Conservation (phyloP, 2,329 filamentous ascomycete species). For the Pestalotiopsis sp. region DNA sequence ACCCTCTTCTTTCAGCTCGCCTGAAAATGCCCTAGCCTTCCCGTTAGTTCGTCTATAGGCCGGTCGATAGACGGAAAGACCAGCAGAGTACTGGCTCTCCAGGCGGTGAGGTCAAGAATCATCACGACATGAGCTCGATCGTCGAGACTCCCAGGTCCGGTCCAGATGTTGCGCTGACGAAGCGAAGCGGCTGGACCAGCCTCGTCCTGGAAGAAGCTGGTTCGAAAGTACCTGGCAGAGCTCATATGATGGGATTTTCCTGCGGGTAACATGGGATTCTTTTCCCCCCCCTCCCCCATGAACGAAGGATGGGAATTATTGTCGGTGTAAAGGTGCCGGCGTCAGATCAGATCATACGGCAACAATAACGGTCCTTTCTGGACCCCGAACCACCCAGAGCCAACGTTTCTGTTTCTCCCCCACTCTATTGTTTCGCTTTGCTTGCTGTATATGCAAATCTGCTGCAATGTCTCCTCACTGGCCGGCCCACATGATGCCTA, state of each 20-base stretch:
- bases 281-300: neutral
- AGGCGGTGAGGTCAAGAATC: neutral
- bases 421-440: neutral
- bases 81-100: neutral
- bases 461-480: neutral
- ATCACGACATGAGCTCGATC: neutral
- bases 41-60: neutral
- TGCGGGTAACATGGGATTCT: neutral
- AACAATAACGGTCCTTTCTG: neutral
- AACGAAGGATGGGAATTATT: neutral
- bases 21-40: neutral
- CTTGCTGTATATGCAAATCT: neutral
- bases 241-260: neutral
- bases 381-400: neutral
- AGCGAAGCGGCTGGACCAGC: neutral
- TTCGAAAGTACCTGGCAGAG: neutral
- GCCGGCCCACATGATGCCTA: neutral
- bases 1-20: neutral
- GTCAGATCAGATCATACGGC: neutral
- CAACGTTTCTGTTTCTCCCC: neutral
- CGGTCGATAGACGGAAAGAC: neutral
- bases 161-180: neutral
- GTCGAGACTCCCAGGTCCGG: neutral
- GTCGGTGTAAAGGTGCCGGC: neutral
- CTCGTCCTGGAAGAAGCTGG: neutral